phyloP scores from a whole-genome alignment of 164 flowering plant genomes.

The Kalanchoe fedtschenkoi region DNA sequence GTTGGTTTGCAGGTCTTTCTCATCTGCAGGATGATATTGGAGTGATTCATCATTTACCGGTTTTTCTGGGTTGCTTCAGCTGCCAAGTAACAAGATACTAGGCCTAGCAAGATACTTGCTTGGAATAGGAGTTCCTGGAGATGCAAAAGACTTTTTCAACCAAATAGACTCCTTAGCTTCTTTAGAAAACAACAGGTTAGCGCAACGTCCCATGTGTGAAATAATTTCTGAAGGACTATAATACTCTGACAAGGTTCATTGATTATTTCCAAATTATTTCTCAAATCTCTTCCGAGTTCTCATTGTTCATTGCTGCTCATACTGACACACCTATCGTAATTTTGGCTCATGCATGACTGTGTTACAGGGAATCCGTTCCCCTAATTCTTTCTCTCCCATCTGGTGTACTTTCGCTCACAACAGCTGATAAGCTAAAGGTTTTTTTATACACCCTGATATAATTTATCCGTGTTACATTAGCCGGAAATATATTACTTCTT shows the following conservation, averaged over 20 bases:
- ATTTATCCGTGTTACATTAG: background rate
- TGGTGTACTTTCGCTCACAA: constrained; percentile 70
- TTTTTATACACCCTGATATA: background rate
- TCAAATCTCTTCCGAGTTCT: background rate
- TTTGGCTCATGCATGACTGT: background rate
- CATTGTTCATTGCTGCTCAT: background rate
- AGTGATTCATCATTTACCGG: background rate
- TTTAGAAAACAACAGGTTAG: constrained; percentile 71
- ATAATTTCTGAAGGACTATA: background rate
- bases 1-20: background rate
- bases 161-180: constrained; percentile 69
- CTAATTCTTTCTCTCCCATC: constrained; percentile 77
- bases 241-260: background rate
- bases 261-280: background rate
- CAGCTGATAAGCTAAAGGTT: constrained; percentile 72
- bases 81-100: constrained; percentile 67
- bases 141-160: constrained; percentile 60
- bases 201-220: background rate
- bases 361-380: constrained; percentile 66
- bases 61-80: constrained; percentile 30
- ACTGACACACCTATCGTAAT: background rate
- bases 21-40: background rate
- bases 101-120: constrained; percentile 91
- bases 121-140: constrained; percentile 77
- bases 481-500: background rate